phyloP scores from a whole-genome alignment of 2,329 filamentous ascomycete species.

The Neofusicoccum cordaticola region DNA sequence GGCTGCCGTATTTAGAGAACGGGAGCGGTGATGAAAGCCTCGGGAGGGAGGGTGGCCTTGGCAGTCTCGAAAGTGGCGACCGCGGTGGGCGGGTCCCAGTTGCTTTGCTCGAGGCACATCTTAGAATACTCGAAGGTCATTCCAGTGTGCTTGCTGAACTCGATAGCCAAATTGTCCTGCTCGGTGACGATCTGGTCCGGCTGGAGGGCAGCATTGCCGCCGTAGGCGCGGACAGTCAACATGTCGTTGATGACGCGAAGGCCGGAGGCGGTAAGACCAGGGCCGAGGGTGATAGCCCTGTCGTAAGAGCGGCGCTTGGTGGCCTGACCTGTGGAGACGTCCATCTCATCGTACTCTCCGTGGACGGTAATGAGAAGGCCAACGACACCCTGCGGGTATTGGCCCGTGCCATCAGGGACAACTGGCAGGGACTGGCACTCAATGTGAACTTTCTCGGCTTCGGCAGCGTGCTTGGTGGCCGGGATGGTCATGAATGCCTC shows the following conservation, averaged over 20 bases:
- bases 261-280: constrained; percentile 59
- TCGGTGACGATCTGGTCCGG: constrained; percentile 30
- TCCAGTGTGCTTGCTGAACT: constrained; percentile 73
- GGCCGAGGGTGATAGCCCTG: constrained; percentile 74
- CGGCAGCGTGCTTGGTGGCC: constrained; percentile 67
- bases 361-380: constrained; percentile 78
- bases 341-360: constrained; percentile 77
- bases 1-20: not conserved
- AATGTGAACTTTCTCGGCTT: constrained; percentile 73
- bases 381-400: constrained; percentile 65
- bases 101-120: constrained; percentile 75
- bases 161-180: constrained; percentile 65
- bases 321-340: constrained; percentile 54
- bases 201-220: constrained; percentile 53
- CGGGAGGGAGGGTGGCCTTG: constrained; percentile 54
- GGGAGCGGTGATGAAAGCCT: constrained; percentile 34
- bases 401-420: constrained; percentile 65
- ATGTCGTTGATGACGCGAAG: constrained; percentile 79
- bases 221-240: constrained; percentile 68
- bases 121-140: constrained; percentile 78
- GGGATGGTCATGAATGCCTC: constrained; percentile 70
- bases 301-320: constrained; percentile 72
- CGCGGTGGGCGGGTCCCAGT: constrained; percentile 77
- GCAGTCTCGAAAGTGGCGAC: constrained; percentile 71
- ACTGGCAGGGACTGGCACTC: constrained; percentile 75